phyloP scores from a whole-genome alignment of 805 yeast genomes.

The Debaryomyces hansenii region DNA sequence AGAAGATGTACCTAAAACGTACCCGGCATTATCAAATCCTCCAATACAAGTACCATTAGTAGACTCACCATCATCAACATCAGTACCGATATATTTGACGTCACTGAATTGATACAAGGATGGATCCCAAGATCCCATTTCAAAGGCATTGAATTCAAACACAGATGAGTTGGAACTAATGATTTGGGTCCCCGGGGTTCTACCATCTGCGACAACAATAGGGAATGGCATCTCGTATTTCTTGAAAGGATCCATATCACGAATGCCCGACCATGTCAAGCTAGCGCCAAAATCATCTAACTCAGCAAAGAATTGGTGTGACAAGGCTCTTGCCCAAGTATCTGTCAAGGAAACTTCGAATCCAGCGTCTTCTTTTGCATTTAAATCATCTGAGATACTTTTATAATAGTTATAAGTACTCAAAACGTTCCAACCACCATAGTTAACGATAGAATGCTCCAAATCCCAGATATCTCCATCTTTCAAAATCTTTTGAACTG shows the following conservation, averaged over 20 bases:
- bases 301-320: constrained; percentile 37
- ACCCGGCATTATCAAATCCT: constrained; percentile 83
- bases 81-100: constrained; percentile 68
- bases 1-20: constrained; percentile 79
- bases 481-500: constrained; percentile 41
- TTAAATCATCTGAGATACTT: constrained; percentile 26
- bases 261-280: constrained; percentile 32
- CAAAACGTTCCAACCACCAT: constrained; percentile 57
- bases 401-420: constrained; percentile 58
- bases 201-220: constrained; percentile 37
- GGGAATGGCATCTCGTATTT: constrained; percentile 41
- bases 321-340: constrained; percentile 44
- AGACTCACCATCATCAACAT: constrained; percentile 60
- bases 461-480: constrained; percentile 37
- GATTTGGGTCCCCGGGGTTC: constrained; percentile 31
- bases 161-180: constrained; percentile 38
- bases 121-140: constrained; percentile 87
- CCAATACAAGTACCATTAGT: constrained; percentile 48
- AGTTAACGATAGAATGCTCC: constrained; percentile 69
- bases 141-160: constrained; percentile 39
- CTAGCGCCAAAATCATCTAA: constrained; percentile 27
- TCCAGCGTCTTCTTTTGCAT: constrained; percentile 37
- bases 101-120: constrained; percentile 64
- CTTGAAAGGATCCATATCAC: constrained; percentile 21
- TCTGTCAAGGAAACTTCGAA: constrained; percentile 39